Evolutionary conservation across 805 yeast genomes (phyloP), one percentile per base, ranked within the genome.

Genomic region (Candida glaebosa): DNA sequence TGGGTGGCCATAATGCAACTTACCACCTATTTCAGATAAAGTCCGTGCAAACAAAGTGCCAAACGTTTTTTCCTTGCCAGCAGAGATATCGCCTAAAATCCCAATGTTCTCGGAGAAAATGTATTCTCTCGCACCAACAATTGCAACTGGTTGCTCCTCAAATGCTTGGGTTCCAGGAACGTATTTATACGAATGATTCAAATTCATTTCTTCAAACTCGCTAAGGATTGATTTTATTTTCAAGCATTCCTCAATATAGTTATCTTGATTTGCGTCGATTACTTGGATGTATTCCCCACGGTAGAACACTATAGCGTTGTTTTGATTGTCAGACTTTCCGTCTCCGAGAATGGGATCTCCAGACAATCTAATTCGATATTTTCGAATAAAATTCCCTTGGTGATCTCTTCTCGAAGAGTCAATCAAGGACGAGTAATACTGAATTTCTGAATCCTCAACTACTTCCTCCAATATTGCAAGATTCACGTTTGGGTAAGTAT

Each of bases 331-430:
- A 12, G 96, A 83, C 60, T 91, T 91, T 26, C 98, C 98, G 63
- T 91, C 98, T 19, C 98, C 98, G 34, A 90, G 68, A 39, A 91
- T 91, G 9, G 98, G 98, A 63, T 91, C 84, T 12, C 98, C 98
- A 2, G 96, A 85, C 10, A 91, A 71, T 52, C 75, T 79, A n/a
- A 91, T 71, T 47, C 83, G 76, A 61, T 63, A 75, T 72, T 71
- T 44, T 24, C 51, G 56, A 10, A 44, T n/a, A 18, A 46, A 51
- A 6, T 69, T 71, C 33, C 84, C 76, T 52, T 67, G 75, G 0
- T 82, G 84, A 52, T 79, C 81, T 38, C 80, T 78, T 3, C 36
- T 18, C 0, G 51, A 38, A 6, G 51, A 41, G 39, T 62, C 63
- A 3, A 65, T 39, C 39, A 90, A 63, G 34, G 89, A 84, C 6